Evolutionary conservation across 2,329 filamentous ascomycete genomes (phyloP).

Genomic region (Aspergillus pseudoterreus): DNA sequence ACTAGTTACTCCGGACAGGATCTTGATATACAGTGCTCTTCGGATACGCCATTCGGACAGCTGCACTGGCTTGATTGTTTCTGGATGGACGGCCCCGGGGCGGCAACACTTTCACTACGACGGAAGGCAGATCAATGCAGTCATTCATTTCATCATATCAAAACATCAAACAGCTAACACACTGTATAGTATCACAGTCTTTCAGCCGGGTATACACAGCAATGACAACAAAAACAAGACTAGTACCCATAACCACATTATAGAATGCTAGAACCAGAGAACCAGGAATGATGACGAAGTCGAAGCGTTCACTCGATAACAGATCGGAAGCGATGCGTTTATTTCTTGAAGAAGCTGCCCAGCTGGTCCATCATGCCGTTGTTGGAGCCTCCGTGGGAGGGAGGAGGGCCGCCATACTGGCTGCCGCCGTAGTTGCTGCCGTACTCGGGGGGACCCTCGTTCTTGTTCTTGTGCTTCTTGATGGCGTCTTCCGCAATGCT

Average conservation of each 20-base stretch:
- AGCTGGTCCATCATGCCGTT: conserved; percentile 30
- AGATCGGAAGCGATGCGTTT: conserved; percentile 10
- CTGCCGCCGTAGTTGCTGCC: conserved; percentile 9
- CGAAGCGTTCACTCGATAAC: background rate
- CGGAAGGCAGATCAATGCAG: background rate
- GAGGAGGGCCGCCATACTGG: conserved; percentile 16
- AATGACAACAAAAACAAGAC: conserved; percentile 1
- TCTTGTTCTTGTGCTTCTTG: conserved; percentile 42
- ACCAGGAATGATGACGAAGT: background rate
- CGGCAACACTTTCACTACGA: too few relatives aligned
- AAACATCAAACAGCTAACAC: background rate
- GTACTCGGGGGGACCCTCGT: conserved; percentile 23
- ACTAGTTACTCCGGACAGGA: too few relatives aligned
- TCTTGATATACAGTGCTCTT: too few relatives aligned
- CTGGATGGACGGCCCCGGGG: too few relatives aligned
- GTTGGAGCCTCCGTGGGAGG: conserved; percentile 13
- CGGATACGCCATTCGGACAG: too few relatives aligned
- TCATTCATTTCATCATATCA: conserved; percentile 1
- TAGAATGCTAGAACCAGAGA: background rate
- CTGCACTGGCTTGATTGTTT: too few relatives aligned
- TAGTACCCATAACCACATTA: background rate
- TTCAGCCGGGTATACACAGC: conserved; percentile 2
- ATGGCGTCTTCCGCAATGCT: conserved; percentile 43
- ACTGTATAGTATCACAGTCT: conserved; percentile 1
- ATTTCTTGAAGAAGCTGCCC: conserved; percentile 38